Percentiles rank a stretch among this genome's conserved stretches.
Conservation (phyloP, 1,284 basidiomycete genomes). For the Rhodofomes roseus region DNA sequence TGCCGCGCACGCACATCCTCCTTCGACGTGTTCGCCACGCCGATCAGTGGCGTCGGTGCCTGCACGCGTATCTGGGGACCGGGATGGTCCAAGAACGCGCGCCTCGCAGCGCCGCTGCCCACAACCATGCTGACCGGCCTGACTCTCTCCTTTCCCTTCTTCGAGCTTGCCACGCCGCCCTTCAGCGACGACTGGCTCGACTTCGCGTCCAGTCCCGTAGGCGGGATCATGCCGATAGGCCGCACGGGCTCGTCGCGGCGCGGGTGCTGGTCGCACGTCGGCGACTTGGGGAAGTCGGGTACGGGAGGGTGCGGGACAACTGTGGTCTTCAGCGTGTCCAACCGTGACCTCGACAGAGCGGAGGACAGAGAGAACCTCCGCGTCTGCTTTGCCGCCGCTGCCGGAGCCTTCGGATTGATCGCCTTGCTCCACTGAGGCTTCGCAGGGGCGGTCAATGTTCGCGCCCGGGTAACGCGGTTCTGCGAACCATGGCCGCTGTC, state of each 20-base stretch:
- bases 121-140: slow-evolving; percentile 3
- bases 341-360: slow-evolving; percentile 17
- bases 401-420: background rate
- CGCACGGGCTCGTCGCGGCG: slow-evolving; percentile 1
- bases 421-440: background rate
- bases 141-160: background rate
- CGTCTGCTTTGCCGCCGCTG: slow-evolving; percentile 1
- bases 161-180: background rate
- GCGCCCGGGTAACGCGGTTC: background rate
- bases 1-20: background rate
- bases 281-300: slow-evolving; percentile 11
- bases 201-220: background rate
- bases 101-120: background rate
- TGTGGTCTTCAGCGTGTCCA: slow-evolving; percentile 20
- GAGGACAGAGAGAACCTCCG: slow-evolving; percentile 26
- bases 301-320: slow-evolving; percentile 25
- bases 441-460: slow-evolving; percentile 13
- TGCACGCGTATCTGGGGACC: background rate
- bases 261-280: background rate
- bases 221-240: slow-evolving; percentile 5
- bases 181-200: background rate
- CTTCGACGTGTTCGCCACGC: background rate
- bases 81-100: background rate
- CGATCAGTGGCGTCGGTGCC: background rate
- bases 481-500: background rate